These are phyloP conservation scores for Neurospora sp. DNA, from an alignment of 495 filamentous ascomycete genomes.

Conservation along the genomic window DNA sequence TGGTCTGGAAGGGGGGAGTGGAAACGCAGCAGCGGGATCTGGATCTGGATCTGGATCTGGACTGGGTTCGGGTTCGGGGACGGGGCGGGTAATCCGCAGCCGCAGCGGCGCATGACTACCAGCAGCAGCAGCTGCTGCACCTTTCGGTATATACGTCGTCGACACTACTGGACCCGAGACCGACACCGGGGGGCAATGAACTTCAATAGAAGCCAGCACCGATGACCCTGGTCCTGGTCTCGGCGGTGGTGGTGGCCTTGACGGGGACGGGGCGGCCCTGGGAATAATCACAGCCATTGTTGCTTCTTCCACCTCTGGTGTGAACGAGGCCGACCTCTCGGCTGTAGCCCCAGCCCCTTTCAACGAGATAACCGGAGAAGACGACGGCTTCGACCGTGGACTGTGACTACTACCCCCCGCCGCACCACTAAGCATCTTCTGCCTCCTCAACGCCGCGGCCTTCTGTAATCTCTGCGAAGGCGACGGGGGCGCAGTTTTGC, in stretches of 20 bases:
- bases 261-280: neutral
- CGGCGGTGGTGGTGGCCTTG: neutral
- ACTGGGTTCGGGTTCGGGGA: neutral
- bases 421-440: slow-evolving; percentile 2
- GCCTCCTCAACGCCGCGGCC: slow-evolving; percentile 7
- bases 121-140: no score
- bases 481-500: slow-evolving; percentile 6
- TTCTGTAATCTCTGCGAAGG: slow-evolving; percentile 9
- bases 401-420: neutral
- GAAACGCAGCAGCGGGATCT: neutral
- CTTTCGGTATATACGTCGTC: neutral
- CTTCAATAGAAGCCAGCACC: neutral
- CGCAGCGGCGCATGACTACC: neutral
- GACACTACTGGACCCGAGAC: neutral
- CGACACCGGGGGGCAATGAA: neutral
- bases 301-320: neutral
- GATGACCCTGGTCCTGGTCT: neutral
- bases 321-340: neutral
- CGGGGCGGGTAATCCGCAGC: neutral
- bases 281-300: neutral
- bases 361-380: neutral
- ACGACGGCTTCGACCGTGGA: neutral
- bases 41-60: no score
- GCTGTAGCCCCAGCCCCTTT: neutral
- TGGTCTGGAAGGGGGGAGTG: neutral